Evolutionary conservation across 148 eudicot species (phyloP).

Genomic region (Oxyria digyna): DNA sequence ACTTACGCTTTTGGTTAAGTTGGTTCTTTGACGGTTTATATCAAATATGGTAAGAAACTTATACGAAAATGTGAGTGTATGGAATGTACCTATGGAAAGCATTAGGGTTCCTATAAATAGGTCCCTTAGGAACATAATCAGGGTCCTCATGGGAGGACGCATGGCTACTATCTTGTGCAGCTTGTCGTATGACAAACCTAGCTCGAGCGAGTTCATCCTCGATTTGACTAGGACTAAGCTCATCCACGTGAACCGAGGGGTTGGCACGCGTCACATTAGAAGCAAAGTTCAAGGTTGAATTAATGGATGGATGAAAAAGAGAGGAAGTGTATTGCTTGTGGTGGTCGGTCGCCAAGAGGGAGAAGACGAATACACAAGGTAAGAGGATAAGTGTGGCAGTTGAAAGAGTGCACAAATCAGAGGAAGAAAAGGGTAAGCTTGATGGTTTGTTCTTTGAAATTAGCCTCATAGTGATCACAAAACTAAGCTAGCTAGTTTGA

Average conservation of each 20-base stretch:
- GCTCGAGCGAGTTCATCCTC: slow-evolving; percentile 19
- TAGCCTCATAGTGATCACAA: background rate
- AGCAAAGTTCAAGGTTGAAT: too few relatives aligned
- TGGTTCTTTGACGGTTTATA: too few relatives aligned
- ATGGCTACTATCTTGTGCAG: slow-evolving; percentile 17
- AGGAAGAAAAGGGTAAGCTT: background rate
- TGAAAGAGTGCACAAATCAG: background rate
- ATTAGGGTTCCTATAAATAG: slow-evolving; percentile 26
- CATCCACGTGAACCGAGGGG: background rate
- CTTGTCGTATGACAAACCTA: slow-evolving; percentile 20
- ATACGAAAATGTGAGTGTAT: too few relatives aligned
- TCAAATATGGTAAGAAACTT: background rate
- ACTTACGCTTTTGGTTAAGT: too few relatives aligned
- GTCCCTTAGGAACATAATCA: slow-evolving; percentile 30
- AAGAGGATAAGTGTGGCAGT: background rate
- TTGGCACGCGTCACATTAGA: background rate
- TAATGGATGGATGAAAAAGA: background rate
- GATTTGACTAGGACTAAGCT: slow-evolving; percentile 5
- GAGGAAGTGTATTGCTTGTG: background rate
- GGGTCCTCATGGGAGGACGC: slow-evolving; percentile 17
- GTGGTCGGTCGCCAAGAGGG: background rate
- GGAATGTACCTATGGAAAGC: slow-evolving; percentile 28
- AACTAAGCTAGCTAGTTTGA: background rate
- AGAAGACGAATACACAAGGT: slow-evolving; percentile 1
- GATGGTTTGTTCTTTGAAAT: background rate